Evolutionary conservation across 129 eudicot genomes (phyloP).

Genomic region (Apium graveolens): DNA sequence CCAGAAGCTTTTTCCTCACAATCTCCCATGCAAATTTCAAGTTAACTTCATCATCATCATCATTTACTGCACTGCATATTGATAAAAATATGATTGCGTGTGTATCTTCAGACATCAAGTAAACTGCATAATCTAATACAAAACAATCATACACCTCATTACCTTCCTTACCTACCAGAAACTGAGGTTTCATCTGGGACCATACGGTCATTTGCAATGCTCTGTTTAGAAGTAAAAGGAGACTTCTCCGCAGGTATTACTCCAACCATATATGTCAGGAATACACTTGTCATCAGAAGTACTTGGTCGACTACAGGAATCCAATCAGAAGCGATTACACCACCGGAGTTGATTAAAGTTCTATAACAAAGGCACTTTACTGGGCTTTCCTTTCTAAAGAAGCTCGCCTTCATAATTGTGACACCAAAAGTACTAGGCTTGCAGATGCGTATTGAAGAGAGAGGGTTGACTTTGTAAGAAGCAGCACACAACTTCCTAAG

Average conservation of each 20-base stretch:
- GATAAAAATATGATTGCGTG: not conserved
- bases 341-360: constrained; percentile 35
- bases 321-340: constrained; percentile 49
- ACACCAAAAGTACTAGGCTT: constrained; percentile 25
- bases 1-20: constrained; percentile 51
- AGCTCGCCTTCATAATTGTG: constrained; percentile 22
- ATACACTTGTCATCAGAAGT: constrained; percentile 64
- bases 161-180: constrained; percentile 96
- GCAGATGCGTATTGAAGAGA: constrained; percentile 22
- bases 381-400: constrained; percentile 18
- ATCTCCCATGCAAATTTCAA: constrained; percentile 65
- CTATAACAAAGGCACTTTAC: constrained; percentile 48
- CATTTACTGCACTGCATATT: constrained; percentile 41
- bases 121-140: constrained; percentile 14
- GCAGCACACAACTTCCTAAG: constrained; percentile 35
- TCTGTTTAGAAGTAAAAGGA: constrained; percentile 31
- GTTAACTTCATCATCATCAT: constrained; percentile 36
- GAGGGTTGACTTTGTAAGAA: constrained; percentile 24
- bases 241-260: constrained; percentile 55
- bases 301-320: constrained; percentile 62
- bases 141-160: constrained; percentile 21
- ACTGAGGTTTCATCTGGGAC: constrained; percentile 39
- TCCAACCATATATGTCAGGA: constrained; percentile 85
- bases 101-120: not conserved
- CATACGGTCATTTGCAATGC: constrained; percentile 22